Evolutionary conservation across 306 rosid species (phyloP).

Genomic region (Rosa rugosa): DNA sequence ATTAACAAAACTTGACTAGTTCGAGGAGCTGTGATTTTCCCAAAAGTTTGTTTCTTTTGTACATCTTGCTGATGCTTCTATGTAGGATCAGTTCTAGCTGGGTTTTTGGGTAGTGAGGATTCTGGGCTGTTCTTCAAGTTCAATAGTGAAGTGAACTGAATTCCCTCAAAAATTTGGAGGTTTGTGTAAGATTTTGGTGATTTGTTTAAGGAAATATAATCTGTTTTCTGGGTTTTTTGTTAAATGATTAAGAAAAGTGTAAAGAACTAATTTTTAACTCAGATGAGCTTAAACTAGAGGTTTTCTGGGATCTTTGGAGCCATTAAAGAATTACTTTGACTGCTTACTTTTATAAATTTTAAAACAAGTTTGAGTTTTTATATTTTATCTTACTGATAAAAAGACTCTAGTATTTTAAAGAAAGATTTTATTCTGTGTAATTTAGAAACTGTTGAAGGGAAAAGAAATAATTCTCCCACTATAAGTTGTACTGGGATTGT

Average conservation of each 20-base stretch:
- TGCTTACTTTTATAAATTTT: conserved; percentile 34
- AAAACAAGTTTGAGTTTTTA: conserved; percentile 30
- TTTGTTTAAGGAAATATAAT: conserved; percentile 20
- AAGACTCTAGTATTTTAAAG: conserved; percentile 43
- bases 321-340: conserved; percentile 64
- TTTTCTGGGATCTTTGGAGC: conserved; percentile 39
- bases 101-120: conserved; percentile 22
- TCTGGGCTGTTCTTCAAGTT: conserved; percentile 24
- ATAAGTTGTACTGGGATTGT: conserved; percentile 38
- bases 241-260: conserved; percentile 28
- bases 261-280: conserved; percentile 37
- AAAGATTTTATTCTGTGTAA: conserved; percentile 36
- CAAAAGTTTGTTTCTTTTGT: conserved; percentile 33
- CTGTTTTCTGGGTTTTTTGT: conserved; percentile 27
- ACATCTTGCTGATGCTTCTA: conserved; percentile 5
- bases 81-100: conserved; percentile 15
- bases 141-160: conserved; percentile 2
- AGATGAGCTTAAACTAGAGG: conserved; percentile 35
- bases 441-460: conserved; percentile 16
- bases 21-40: conserved; percentile 43
- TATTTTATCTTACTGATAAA: conserved; percentile 43
- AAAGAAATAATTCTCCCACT: conserved; percentile 25
- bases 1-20: conserved; percentile 34
- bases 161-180: conserved; percentile 27
- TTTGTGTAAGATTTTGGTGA: conserved; percentile 23